These are phyloP conservation scores for Leptographium wingfieldii DNA, from an alignment of 2,329 filamentous ascomycete genomes.

Conservation along the genomic window DNA sequence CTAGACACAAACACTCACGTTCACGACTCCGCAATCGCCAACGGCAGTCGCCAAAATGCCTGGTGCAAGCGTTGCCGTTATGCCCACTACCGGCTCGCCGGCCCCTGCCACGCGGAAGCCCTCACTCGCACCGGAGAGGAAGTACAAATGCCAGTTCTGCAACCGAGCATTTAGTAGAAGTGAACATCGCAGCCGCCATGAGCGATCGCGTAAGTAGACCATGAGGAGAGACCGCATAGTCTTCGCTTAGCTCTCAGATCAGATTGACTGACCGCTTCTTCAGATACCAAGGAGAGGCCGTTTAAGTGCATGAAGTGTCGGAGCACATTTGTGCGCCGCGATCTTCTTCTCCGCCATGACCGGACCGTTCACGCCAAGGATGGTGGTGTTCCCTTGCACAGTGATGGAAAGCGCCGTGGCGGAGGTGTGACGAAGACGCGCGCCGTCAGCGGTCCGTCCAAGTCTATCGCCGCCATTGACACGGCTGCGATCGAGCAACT, in stretches of 20 bases:
- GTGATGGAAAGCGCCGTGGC: constrained; percentile 79
- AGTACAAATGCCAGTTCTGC: constrained; percentile 99
- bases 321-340: constrained; percentile 95
- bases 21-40: constrained; percentile 13
- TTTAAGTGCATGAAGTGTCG: constrained; percentile 98
- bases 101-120: constrained; percentile 64
- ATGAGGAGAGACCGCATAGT: neutral
- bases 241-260: neutral
- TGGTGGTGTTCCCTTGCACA: constrained; percentile 84
- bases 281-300: constrained; percentile 96
- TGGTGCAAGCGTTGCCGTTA: constrained; percentile 54
- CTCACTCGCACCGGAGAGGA: constrained; percentile 75
- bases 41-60: constrained; percentile 45
- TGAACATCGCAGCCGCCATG: constrained; percentile 92
- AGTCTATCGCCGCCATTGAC: constrained; percentile 65
- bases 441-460: constrained; percentile 52
- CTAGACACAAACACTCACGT: neutral
- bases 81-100: constrained; percentile 51
- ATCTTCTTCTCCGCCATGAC: constrained; percentile 91
- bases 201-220: constrained; percentile 80
- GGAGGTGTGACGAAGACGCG: constrained; percentile 49
- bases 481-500: constrained; percentile 83
- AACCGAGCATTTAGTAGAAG: constrained; percentile 94
- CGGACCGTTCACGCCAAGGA: constrained; percentile 98
- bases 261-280: neutral